phyloP scores from a whole-genome alignment of 1,139 yeast species.

The Magnusiomyces fungicola region DNA sequence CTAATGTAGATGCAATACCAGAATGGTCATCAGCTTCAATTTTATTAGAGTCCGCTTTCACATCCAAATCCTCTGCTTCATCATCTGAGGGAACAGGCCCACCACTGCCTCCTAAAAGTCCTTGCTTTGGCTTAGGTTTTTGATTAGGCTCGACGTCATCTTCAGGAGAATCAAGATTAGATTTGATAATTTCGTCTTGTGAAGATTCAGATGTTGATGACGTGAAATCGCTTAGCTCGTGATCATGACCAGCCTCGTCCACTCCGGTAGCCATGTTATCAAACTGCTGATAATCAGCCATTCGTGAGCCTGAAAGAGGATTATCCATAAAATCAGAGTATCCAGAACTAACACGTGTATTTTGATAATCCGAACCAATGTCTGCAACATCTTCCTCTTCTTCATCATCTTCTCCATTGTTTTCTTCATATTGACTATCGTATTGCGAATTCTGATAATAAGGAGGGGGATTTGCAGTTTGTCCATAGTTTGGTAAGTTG shows the following conservation, averaged over 20 bases:
- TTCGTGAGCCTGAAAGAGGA: background rate
- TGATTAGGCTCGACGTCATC: too few relatives aligned
- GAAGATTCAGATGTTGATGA: too few relatives aligned
- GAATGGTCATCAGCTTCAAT: background rate
- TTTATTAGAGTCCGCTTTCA: background rate
- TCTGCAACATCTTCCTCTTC: background rate
- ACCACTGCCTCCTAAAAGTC: slow-evolving; percentile 1
- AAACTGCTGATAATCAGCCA: too few relatives aligned
- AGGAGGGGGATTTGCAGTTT: too few relatives aligned
- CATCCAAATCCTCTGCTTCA: background rate
- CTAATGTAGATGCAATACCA: background rate
- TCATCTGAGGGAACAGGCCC: background rate
- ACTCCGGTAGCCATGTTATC: too few relatives aligned
- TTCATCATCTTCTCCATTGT: background rate
- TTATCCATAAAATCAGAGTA: background rate
- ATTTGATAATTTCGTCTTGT: too few relatives aligned
- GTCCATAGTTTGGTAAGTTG: too few relatives aligned
- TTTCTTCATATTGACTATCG: background rate
- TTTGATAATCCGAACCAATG: background rate
- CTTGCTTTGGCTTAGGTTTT: background rate
- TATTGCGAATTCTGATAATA: too few relatives aligned
- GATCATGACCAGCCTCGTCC: too few relatives aligned
- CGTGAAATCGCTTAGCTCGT: too few relatives aligned
- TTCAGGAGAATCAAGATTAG: too few relatives aligned
- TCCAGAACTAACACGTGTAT: background rate